phyloP scores from a whole-genome alignment of 371 early-diverging fungal genomes.

The Entomophthora muscae region DNA sequence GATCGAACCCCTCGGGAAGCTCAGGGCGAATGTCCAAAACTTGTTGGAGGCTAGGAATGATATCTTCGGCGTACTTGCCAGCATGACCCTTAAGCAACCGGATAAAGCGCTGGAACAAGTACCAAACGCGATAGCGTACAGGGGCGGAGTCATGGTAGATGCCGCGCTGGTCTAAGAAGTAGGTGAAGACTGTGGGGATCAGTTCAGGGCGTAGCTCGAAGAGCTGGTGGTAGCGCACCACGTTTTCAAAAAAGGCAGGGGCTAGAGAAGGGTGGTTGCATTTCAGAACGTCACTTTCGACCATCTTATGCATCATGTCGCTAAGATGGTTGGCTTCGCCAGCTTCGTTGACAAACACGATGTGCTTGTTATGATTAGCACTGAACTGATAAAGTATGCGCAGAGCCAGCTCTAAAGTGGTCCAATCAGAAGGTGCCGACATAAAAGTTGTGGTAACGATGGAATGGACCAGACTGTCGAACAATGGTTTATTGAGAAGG shows the following conservation, averaged over 20 bases:
- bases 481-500: conserved; percentile 37
- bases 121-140: conserved; percentile 70
- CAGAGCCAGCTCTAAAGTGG: conserved; percentile 63
- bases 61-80: conserved; percentile 39
- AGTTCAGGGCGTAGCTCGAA: conserved; percentile 47
- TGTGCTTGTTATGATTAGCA: conserved; percentile 43
- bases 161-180: conserved; percentile 65
- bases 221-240: conserved; percentile 53
- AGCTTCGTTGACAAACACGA: conserved; percentile 25
- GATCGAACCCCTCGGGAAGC: conserved; percentile 17
- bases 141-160: conserved; percentile 48
- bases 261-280: conserved; percentile 67
- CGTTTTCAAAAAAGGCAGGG: conserved; percentile 55
- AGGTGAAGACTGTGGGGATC: conserved; percentile 45
- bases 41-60: conserved; percentile 13
- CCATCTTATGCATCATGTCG: conserved; percentile 51
- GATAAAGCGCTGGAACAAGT: conserved; percentile 72
- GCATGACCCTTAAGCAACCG: conserved; percentile 46
- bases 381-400: conserved; percentile 58
- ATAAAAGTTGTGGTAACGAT: conserved; percentile 37
- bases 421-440: conserved; percentile 38
- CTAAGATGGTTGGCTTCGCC: conserved; percentile 38
- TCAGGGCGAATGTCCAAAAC: conserved; percentile 18
- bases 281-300: conserved; percentile 44
- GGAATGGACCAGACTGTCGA: conserved; percentile 32